Conservation (phyloP, 2,329 filamentous ascomycete species). For the Diaporthe citriasiana region DNA sequence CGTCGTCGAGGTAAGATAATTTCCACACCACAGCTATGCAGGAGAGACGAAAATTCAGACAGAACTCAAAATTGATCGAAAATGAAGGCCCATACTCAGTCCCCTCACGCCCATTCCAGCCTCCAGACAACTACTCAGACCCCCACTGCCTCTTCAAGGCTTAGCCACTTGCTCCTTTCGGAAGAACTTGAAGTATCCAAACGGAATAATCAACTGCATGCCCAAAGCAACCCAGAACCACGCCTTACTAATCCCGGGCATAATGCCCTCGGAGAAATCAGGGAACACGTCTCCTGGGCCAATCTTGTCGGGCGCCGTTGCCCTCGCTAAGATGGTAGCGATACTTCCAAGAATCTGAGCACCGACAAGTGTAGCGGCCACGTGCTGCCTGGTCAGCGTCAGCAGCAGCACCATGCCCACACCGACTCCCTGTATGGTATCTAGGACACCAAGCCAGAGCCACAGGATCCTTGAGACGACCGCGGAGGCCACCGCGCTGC, state of each 20-base stretch:
- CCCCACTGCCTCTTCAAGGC: conserved; percentile 52
- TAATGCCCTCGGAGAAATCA: conserved; percentile 66
- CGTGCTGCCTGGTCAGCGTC: conserved; percentile 75
- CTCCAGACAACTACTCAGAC: background rate
- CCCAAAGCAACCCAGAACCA: conserved; percentile 74
- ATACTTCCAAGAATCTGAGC: conserved; percentile 74
- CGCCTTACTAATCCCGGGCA: conserved; percentile 60
- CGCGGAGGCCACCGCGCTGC: conserved; percentile 63
- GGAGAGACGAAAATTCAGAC: background rate
- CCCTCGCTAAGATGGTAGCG: conserved; percentile 73
- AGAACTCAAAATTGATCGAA: background rate
- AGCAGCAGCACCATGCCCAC: conserved; percentile 77
- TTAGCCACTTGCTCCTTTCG: conserved; percentile 70
- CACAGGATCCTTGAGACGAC: conserved; percentile 70
- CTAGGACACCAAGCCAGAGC: conserved; percentile 77
- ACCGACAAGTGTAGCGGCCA: conserved; percentile 71
- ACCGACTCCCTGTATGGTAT: conserved; percentile 75
- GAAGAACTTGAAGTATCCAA: conserved; percentile 70
- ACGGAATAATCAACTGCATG: conserved; percentile 70
- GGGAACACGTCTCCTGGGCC: conserved; percentile 75
- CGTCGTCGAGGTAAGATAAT: background rate
- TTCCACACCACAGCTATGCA: conserved; percentile 19
- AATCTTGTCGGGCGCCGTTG: conserved; percentile 71
- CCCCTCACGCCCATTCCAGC: background rate
- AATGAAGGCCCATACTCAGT: background rate